Percentiles rank a stretch among this genome's conserved stretches.
phyloP scores from a whole-genome alignment of 2,329 filamentous ascomycete genomes.

The Xylariaceae sp. region DNA sequence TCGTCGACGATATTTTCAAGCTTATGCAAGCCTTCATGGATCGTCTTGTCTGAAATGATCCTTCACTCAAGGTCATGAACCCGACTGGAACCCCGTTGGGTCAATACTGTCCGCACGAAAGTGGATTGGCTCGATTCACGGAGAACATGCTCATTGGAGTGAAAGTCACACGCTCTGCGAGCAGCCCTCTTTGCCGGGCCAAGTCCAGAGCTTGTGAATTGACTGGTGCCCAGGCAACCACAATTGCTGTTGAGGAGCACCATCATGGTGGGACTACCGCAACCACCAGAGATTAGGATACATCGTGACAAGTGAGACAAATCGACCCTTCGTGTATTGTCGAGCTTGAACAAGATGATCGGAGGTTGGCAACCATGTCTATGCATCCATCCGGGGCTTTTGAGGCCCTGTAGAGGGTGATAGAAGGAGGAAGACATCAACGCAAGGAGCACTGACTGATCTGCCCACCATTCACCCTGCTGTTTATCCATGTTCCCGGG shows the following conservation, averaged over 20 bases:
- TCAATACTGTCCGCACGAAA: too few relatives aligned
- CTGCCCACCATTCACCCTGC: conserved; percentile 31
- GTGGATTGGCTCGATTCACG: conserved; percentile 24
- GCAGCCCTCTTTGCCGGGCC: conserved; percentile 41
- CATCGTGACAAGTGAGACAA: too few relatives aligned
- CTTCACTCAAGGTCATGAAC: conserved; percentile 34
- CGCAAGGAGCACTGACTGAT: too few relatives aligned
- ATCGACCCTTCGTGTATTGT: too few relatives aligned
- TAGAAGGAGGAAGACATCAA: too few relatives aligned
- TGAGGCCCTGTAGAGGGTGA: too few relatives aligned
- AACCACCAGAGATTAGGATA: too few relatives aligned
- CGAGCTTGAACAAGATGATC: too few relatives aligned
- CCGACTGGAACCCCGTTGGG: conserved; percentile 16
- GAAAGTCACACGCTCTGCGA: conserved; percentile 44
- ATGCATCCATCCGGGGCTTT: too few relatives aligned
- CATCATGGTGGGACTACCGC: conserved; percentile 35
- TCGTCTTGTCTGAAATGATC: conserved; percentile 27
- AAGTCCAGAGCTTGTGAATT: conserved; percentile 43
- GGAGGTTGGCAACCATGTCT: too few relatives aligned
- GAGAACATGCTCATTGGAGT: conserved; percentile 47
- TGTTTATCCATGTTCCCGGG: conserved; percentile 21
- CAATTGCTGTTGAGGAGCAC: conserved; percentile 37
- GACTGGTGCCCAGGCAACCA: conserved; percentile 43
- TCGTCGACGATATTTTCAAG: conserved; percentile 24
- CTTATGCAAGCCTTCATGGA: conserved; percentile 25